A percentile compares a stretch with the other conserved stretches of the same genome.
Conservation (phyloP, 2,329 filamentous ascomycete species). For the Penicillium rolfsii region DNA sequence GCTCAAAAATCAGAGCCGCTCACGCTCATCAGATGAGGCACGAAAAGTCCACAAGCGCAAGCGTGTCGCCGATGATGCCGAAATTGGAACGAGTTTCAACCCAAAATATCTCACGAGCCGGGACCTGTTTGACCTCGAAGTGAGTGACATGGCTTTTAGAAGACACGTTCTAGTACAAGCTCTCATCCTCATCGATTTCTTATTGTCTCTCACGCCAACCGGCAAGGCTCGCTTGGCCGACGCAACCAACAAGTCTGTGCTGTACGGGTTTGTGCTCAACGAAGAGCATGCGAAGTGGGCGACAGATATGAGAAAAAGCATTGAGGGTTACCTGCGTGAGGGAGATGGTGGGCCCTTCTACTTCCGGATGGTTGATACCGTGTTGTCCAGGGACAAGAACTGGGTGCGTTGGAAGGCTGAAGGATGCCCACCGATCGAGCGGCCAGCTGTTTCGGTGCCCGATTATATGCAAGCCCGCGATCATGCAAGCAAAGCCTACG, state of each 20-base stretch:
- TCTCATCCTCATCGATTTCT: conserved; percentile 90
- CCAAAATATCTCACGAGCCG: conserved; percentile 98
- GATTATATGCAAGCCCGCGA: conserved; percentile 72
- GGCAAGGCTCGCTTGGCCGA: conserved; percentile 78
- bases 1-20: conserved; percentile 65
- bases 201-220: conserved; percentile 82
- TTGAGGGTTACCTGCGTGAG: conserved; percentile 80
- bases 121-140: conserved; percentile 94
- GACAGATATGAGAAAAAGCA: conserved; percentile 72
- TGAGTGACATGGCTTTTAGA: conserved; percentile 91
- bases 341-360: conserved; percentile 89
- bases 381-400: conserved; percentile 93
- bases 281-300: conserved; percentile 93
- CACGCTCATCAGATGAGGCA: conserved; percentile 64
- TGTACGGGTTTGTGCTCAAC: conserved; percentile 76
- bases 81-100: conserved; percentile 78
- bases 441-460: conserved; percentile 68
- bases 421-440: conserved; percentile 84
- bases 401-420: conserved; percentile 99
- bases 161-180: conserved; percentile 94
- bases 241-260: conserved; percentile 81
- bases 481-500: conserved; percentile 66
- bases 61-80: conserved; percentile 62
- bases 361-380: conserved; percentile 94
- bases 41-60: conserved; percentile 73